Evolutionary conservation across 2,329 filamentous ascomycete genomes (phyloP), one percentile per base, ranked within the genome.

Genomic region (Diaporthe ampelina): DNA sequence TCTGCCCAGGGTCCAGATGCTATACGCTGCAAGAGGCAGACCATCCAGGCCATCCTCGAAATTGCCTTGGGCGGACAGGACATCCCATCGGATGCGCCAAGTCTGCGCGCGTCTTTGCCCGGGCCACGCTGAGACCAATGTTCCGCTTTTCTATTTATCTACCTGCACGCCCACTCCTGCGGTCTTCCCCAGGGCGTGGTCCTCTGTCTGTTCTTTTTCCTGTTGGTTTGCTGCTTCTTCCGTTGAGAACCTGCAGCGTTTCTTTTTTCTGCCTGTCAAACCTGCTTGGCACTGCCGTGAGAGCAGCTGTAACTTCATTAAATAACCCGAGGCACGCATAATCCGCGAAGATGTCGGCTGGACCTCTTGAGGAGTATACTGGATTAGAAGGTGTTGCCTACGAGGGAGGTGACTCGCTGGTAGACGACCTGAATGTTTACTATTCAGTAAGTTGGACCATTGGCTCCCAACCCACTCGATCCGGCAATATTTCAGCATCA

Each of bases 341-440:
- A 48, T n/a, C 52, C 63, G 21, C 32, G 24, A 67, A 74, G 13
- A 84, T 84, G 83, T 83, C 81, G 72, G 77, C 81, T 72, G 78
- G 79, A 15, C 77, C 81, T 71, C 72, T 82, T 61, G 80, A 80
- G 73, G 78, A 79, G 56, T 91, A 90, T 83, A 88, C 88, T 79
- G 89, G 88, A 80, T 88, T 86, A 71, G 79, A 79, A 40, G 88
- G 83, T 74, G 80, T 80, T 77, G 88, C 88, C 80, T 84, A 89
- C 80, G 76, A 50, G 45, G 82, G 84, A 76, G 89, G 89, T 74
- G 87, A 88, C 81, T 88, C 88, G 70, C 80, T 85, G 85, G 91
- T 85, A 88, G 83, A 91, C 75, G 90, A 98, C 83, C 88, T 97
- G 78, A 98, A 98, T 84, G 86, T 95, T 79, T 97, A 91, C 84